These are phyloP conservation scores for Cutaneotrichosporon cyanovorans DNA, from an alignment of 1,284 basidiomycete genomes.

Conservation along the genomic window DNA sequence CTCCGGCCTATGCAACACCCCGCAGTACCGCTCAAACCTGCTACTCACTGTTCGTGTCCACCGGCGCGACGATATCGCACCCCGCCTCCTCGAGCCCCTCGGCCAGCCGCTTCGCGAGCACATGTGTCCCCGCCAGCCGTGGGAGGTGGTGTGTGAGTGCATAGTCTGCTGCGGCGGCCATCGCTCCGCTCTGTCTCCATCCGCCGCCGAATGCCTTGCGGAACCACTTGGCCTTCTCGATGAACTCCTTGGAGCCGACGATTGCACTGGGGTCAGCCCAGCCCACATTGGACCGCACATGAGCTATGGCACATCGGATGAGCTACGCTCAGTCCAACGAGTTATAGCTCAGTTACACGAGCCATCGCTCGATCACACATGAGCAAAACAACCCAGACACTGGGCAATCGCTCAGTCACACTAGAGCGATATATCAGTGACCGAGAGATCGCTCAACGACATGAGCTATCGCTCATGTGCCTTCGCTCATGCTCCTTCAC, in stretches of 20 bases:
- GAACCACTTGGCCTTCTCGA: constrained; percentile 71
- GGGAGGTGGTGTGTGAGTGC: constrained; percentile 78
- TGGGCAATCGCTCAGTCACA: background rate
- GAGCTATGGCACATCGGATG: background rate
- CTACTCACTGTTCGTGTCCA: constrained; percentile 90
- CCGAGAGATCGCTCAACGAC: background rate
- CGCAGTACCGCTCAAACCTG: too few species aligned
- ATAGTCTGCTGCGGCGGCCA: constrained; percentile 77
- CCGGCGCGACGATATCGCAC: constrained; percentile 62
- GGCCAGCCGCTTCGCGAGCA: constrained; percentile 63
- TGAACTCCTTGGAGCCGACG: constrained; percentile 72
- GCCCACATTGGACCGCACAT: too few species aligned
- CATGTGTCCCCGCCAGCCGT: constrained; percentile 66
- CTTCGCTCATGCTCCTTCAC: too few species aligned
- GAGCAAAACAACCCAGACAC: background rate
- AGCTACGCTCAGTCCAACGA: background rate
- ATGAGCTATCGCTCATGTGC: too few species aligned
- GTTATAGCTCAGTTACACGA: too few species aligned
- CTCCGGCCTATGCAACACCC: too few species aligned
- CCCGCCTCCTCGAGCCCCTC: constrained; percentile 68
- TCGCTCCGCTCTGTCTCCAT: constrained; percentile 81
- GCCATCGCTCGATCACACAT: too few species aligned
- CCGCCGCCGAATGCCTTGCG: constrained; percentile 92
- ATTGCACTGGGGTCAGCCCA: constrained; percentile 50
- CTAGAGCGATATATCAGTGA: too few species aligned